Evolutionary conservation across 2,329 filamentous ascomycete genomes (phyloP).

Genomic region (Chrysoporthe deuterocubensis): DNA sequence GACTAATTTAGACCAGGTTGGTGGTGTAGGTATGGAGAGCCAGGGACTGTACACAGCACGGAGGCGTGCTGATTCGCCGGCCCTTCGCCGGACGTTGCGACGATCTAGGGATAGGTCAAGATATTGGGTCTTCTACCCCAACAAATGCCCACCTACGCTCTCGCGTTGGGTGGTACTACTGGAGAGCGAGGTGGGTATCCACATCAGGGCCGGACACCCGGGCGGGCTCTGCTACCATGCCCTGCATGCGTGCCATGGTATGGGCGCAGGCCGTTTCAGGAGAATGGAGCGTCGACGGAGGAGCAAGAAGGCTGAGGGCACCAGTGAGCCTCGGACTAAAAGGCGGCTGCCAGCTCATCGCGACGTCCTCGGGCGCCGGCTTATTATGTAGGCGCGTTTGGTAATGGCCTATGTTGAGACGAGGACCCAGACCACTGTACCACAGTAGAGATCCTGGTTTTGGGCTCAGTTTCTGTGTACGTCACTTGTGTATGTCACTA

Average conservation of each 20-base stretch:
- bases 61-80: not conserved
- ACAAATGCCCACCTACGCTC: not conserved
- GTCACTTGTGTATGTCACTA: not conserved
- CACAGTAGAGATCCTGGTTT: not conserved
- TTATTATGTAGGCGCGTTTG: not conserved
- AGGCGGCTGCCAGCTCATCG: not conserved
- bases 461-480: not conserved
- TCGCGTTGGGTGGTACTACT: not conserved
- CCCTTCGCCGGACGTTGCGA: not conserved
- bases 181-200: not conserved
- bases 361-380: not conserved
- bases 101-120: constrained; percentile 1
- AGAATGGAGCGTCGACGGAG: not conserved
- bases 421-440: not conserved
- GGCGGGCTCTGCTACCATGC: no score
- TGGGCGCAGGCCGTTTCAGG: not conserved
- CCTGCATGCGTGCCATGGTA: no score
- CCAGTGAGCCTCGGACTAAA: not conserved
- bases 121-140: not conserved
- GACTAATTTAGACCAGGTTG: not conserved
- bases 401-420: not conserved
- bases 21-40: not conserved
- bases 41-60: not conserved
- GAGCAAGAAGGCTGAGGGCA: no score
- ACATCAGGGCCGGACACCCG: no score